Base-by-base conservation (phyloP, 352 stramenopile genomes). In the Phytophthora citrophthora region DNA sequence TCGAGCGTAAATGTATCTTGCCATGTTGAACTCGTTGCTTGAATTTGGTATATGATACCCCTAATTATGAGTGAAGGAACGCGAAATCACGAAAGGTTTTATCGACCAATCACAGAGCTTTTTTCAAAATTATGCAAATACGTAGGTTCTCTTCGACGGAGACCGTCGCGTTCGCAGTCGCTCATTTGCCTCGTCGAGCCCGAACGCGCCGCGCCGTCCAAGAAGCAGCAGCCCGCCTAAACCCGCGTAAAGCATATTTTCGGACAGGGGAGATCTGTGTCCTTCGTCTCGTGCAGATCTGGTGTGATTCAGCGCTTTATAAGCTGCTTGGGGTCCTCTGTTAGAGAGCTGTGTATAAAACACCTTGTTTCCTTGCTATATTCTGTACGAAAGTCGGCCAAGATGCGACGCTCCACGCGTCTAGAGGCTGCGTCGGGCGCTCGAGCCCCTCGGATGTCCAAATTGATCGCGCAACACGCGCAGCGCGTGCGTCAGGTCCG, bases 331-430 rank as follows among this genome's bases (percentile, higher is more conserved):
- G 49, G 20, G 39, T 20, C 8, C 16, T 29, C 15, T 10, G 11
- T 10, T 44, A 38, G 53, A 64, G 24, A 58, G 48, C 13, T 29
- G 20, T 49, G 27, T 38, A 39, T 57, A 60, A 40, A 47, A 36
- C n/a, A 20, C 53, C 48, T 34, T 65, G 57, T 3, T 76, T 64
- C 24, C 29, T 64, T 71, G 34, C 49, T 48, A 56, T 23, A 52
- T 56, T 72, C 40, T 60, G 55, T 57, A 44, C 41, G 15, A 50
- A 54, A 55, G 8, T 13, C 24, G 27, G 39, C 34, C 20, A 56
- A 59, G 24, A 93, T 90, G 82, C 76, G 85, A 16, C 73, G 85
- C n/a, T 93, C 85, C 24, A 76, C 79, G 46, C 79, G 85, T 24
- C 70, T 93, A 20, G 79, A 79, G 26, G 76, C 70, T 4, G 78